Evolutionary conservation across 164 flowering plant genomes (phyloP), one percentile per base, ranked within the genome.

Genomic region (Liquidambar formosana): DNA sequence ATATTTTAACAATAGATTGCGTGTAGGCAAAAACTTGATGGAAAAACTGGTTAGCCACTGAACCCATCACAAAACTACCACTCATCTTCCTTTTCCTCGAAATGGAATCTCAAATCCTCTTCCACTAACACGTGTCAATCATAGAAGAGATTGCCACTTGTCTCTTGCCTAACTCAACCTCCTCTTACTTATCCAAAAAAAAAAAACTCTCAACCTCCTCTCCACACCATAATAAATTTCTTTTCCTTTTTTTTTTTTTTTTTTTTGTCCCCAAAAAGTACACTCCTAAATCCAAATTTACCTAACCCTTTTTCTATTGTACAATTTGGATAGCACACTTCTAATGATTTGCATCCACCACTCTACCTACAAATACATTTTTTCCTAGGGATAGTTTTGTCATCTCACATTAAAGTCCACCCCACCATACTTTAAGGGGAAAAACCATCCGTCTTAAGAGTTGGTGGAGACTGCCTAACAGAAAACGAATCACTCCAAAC

Each of bases 11-110:
- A 27, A 10, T 25, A 52, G 75, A 52, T 73, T 73, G 76, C 76
- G 76, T 73, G 72, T 63, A 43, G 76, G 76, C 71, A 73, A 73
- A n/a, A 68, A 22, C 26, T 6, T 73, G n/a, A 1, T 22, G 13
- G 3, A 4, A 52, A 67, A 63, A 63, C 57, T 64, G 72, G 76
- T 67, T 68, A 58, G 41, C 72, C 68, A 68, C 64, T 49, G 43
- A 59, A 54, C 75, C 63, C 54, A n/a, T 33, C 41, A 66, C 57
- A 63, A 54, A 73, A 61, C 75, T 1, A 52, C 56, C 49, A 49
- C 51, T 61, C 18, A 15, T 58, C 41, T 18, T n/a, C n/a, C 10
- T 18, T 49, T 59, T 41, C 16, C 52, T 41, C 25, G 2, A 59
- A 48, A 26, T 23, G 8, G 69, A 28, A 43, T 47, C 66, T 16